Conservation (phyloP, 805 yeast species). For the Komagataella ulmi region DNA sequence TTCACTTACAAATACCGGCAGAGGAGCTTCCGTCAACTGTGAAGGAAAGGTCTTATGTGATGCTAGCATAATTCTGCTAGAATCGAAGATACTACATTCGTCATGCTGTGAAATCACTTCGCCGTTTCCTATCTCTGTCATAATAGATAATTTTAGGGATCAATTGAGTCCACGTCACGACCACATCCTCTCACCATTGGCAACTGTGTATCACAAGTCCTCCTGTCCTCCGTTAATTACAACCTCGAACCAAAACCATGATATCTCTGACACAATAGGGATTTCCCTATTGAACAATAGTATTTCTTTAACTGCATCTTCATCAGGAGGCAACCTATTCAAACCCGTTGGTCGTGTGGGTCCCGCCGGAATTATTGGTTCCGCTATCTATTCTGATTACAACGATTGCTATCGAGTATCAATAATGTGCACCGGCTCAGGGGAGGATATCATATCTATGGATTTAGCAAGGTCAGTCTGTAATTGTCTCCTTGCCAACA, state of each 20-base stretch:
- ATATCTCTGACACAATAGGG: conserved; percentile 33
- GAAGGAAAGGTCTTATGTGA: conserved; percentile 31
- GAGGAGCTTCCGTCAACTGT: conserved; percentile 28
- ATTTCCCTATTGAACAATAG: conserved; percentile 12
- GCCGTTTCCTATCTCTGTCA: not conserved
- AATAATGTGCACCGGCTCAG: conserved; percentile 37
- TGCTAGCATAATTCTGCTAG: conserved; percentile 15
- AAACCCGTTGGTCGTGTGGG: conserved; percentile 37
- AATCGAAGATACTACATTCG: not conserved
- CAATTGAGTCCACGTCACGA: not conserved
- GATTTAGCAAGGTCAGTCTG: conserved; percentile 24
- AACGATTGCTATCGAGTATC: conserved; percentile 13
- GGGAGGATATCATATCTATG: conserved; percentile 37
- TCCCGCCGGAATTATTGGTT: conserved; percentile 38
- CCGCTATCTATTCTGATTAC: conserved; percentile 20
- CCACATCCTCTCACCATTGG: not conserved
- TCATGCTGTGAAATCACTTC: not conserved
- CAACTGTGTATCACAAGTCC: not conserved
- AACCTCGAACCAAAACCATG: not conserved
- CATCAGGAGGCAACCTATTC: conserved; percentile 43
- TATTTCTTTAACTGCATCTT: conserved; percentile 18
- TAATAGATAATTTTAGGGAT: not conserved
- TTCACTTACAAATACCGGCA: conserved; percentile 33
- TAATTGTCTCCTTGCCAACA: conserved; percentile 3
- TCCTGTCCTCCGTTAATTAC: not conserved